These are phyloP conservation scores for Starmerella riodocensis DNA, from an alignment of 805 yeast genomes.

Conservation along the genomic window DNA sequence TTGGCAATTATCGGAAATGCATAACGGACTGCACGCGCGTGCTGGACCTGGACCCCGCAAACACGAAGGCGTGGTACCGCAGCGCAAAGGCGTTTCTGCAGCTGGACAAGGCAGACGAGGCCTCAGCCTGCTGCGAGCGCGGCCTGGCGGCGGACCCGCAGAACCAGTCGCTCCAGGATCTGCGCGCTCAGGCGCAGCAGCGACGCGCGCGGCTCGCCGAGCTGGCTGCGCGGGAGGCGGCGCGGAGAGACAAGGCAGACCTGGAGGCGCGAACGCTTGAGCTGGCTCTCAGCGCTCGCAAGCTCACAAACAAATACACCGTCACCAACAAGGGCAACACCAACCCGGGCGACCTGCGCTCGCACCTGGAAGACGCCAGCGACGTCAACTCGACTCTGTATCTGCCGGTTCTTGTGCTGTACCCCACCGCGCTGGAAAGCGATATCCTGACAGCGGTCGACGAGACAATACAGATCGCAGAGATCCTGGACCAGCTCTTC, in stretches of 20 bases:
- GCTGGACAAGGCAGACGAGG: conserved; percentile 59
- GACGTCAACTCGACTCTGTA: conserved; percentile 54
- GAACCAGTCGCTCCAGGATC: conserved; percentile 41
- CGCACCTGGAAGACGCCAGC: conserved; percentile 22
- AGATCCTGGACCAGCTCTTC: conserved; percentile 46
- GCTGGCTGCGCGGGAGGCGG: conserved; percentile 7
- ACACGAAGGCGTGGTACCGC: conserved; percentile 73
- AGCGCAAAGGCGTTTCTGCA: conserved; percentile 68
- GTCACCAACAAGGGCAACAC: conserved; percentile 22
- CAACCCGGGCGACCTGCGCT: conserved; percentile 32
- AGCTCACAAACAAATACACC: conserved; percentile 19
- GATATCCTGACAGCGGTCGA: conserved; percentile 67
- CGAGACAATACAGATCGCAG: conserved; percentile 55
- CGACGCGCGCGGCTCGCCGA: conserved; percentile 25
- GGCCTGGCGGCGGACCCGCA: conserved; percentile 49
- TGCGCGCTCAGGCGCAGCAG: conserved; percentile 33
- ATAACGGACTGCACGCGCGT: conserved; percentile 75
- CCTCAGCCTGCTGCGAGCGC: conserved; percentile 48
- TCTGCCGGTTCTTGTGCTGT: conserved; percentile 68
- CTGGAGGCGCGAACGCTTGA: conserved; percentile 28
- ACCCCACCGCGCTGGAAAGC: conserved; percentile 73
- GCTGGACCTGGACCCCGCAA: conserved; percentile 42
- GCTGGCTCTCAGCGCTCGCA: conserved; percentile 51
- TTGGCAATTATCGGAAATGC: conserved; percentile 72
- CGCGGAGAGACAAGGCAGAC: conserved; percentile 2